Evolutionary conservation across 257 asterid species (phyloP), one percentile per base, ranked within the genome.

Genomic region (Solanum megistacrolobum): DNA sequence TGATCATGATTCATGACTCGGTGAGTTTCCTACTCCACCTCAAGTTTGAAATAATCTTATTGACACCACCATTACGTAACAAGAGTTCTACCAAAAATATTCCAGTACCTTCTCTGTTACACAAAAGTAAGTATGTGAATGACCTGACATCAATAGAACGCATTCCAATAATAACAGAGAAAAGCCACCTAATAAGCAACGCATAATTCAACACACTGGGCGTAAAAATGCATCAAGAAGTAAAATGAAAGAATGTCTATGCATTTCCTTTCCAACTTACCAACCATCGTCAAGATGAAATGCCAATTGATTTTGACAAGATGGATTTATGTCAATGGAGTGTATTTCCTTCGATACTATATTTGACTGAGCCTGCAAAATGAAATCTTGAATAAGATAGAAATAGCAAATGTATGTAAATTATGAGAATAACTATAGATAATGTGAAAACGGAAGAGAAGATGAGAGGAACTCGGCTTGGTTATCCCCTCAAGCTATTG

Each of bases 211-310:
- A 14, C 85, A 81, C 29, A 9, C 39, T 81, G 27, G 69, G 62
- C 8, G 0, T 48, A 81, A 12, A 43, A 46, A 29, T 29, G 62
- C 41, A 48, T 81, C 68, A 29, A 27, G 69, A 81, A 79, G 52
- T 43, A 43, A 25, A 46, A 81, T 31, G 20, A 27, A 27, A 46
- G 36, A 29, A 46, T 27, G 69, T 18, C 85, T 79, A 29, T 29
- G 69, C 66, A 87, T 83, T 84, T 89, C 87, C 86, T 74, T 83
- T 83, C 84, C 83, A 58, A 92, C 94, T 85, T 92, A 97, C 99
- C 99, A 97, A 88, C 99, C 98, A 91, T 97, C 98, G n/a, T 97
- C 99, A 78, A 97, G 98, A 93, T 95, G 99, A 91, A 97, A 97
- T 89, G 98, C 98, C 91, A 97, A 89, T 91, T 97, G 99, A 88